Conservation (phyloP, 208 protist species). For the Acanthamoeba rhysodes region DNA sequence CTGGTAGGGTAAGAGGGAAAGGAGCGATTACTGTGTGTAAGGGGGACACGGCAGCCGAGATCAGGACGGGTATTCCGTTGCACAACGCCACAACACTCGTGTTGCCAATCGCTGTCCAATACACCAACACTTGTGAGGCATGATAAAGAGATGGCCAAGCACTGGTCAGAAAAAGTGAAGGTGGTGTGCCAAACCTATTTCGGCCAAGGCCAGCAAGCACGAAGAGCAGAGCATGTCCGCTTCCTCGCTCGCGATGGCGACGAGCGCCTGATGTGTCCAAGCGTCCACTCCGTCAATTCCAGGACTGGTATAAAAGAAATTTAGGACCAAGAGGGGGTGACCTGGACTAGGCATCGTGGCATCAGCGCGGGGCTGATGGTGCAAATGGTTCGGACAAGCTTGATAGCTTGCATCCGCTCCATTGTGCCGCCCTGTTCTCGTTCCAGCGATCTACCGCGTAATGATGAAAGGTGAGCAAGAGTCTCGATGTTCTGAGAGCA, state of each 20-base stretch:
- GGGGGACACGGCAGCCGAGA: constrained; percentile 36
- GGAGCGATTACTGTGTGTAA: constrained; percentile 22
- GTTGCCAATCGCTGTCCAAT: constrained; percentile 23
- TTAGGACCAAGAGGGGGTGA: not conserved
- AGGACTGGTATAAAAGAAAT: not conserved
- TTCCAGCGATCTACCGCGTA: not conserved
- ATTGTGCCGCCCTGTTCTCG: not conserved
- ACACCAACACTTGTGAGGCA: not conserved
- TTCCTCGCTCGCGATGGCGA: not conserved
- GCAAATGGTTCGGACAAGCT: not conserved
- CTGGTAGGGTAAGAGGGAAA: not conserved
- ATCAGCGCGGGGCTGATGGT: not conserved
- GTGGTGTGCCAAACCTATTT: not conserved
- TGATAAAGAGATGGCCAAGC: not conserved
- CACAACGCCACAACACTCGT: constrained; percentile 20
- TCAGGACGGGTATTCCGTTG: constrained; percentile 26
- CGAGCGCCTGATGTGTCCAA: not conserved
- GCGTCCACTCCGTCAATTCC: not conserved
- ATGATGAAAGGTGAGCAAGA: not conserved
- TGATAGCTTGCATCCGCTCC: constrained; percentile 38
- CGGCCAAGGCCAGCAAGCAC: not conserved
- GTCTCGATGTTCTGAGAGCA: not conserved
- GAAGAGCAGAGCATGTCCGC: not conserved
- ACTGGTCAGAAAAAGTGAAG: not conserved
- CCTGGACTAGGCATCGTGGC: constrained; percentile 63